Conservation (phyloP, 2,329 filamentous ascomycete species). For the Cordyceps cicadae region DNA sequence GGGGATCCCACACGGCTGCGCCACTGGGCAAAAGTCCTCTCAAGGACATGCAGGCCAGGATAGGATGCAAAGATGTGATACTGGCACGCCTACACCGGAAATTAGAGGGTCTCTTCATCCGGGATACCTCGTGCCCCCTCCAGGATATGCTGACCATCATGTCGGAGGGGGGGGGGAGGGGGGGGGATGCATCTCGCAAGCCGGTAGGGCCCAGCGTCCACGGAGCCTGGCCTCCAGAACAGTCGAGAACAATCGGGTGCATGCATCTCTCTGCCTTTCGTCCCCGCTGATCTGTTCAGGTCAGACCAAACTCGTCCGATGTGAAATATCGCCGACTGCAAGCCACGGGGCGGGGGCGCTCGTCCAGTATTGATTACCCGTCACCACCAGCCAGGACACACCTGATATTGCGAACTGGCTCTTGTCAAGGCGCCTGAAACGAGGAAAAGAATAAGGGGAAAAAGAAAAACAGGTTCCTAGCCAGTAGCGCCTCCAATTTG, state of each 20-base stretch:
- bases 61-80: background rate
- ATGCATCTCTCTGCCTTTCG: background rate
- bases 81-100: conserved; percentile 1
- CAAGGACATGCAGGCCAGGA: background rate
- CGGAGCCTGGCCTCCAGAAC: background rate
- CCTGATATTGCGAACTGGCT: background rate
- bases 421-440: background rate
- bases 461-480: background rate
- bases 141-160: background rate
- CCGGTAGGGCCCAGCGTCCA: background rate
- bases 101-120: background rate
- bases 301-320: conserved; percentile 6
- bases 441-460: background rate
- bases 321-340: background rate
- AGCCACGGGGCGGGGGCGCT: background rate
- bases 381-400: background rate
- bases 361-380: conserved; percentile 2
- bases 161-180: too few relatives aligned
- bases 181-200: background rate
- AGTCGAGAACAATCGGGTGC: conserved; percentile 4
- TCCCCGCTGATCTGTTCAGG: conserved; percentile 4
- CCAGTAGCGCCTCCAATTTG: background rate
- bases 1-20: background rate
- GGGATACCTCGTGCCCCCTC: background rate
- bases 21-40: conserved; percentile 3